These are phyloP conservation scores for Beta corolliflora DNA, from an alignment of 179 eudicot species.

Conservation along the genomic window DNA sequence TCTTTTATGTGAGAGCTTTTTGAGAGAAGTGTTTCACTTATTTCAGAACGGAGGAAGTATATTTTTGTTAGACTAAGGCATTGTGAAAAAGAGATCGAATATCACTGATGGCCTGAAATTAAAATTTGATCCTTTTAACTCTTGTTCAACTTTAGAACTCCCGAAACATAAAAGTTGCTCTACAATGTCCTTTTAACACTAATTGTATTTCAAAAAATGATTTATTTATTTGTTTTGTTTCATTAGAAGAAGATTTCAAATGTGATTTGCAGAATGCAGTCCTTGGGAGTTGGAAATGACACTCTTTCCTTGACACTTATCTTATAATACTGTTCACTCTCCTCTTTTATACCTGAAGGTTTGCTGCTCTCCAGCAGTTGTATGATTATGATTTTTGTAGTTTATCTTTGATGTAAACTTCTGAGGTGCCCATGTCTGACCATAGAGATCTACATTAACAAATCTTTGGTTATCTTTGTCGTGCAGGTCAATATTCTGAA, in stretches of 20 bases:
- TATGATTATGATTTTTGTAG: neutral
- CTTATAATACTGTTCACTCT: neutral
- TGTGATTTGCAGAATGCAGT: neutral
- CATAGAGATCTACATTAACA: constrained; percentile 4
- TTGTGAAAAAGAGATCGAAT: neutral
- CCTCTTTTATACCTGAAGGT: neutral
- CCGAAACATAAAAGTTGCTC: neutral
- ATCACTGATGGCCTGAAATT: neutral
- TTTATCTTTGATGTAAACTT: neutral
- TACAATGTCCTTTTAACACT: neutral
- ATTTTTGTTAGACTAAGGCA: neutral
- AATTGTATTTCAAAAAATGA: too few species aligned
- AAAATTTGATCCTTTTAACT: neutral
- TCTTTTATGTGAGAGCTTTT: too few species aligned
- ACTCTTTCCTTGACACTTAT: neutral
- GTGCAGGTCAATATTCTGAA: constrained; percentile 52
- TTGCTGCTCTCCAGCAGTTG: neutral
- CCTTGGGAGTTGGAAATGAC: neutral
- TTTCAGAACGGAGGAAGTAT: too few species aligned
- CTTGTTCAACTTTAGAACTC: neutral
- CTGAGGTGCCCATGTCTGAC: neutral
- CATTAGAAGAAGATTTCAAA: neutral
- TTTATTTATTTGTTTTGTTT: neutral
- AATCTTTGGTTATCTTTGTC: neutral
- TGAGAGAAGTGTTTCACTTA: too few species aligned